Evolutionary conservation across 495 filamentous ascomycete genomes (phyloP).

Genomic region (Lentithecium fluviatile): DNA sequence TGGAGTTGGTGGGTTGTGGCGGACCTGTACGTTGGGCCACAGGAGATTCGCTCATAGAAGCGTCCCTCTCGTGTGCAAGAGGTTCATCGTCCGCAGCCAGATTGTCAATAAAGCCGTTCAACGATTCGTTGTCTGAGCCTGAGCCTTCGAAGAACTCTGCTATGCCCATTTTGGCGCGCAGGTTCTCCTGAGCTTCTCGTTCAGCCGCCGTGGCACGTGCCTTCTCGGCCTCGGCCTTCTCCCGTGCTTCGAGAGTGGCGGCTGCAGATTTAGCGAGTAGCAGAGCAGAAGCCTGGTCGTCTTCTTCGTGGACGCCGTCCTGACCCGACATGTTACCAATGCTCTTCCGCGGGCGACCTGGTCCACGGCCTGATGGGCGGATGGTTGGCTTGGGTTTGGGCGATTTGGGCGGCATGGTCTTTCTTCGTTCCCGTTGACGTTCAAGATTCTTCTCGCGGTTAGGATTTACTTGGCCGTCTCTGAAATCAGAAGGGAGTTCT

Average conservation of each 20-base stretch:
- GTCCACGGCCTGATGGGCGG: conserved; percentile 14
- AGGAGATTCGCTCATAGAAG: neutral
- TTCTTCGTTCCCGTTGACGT: conserved; percentile 13
- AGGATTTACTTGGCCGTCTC: conserved; percentile 29
- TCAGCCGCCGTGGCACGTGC: neutral
- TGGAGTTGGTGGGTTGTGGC: conserved; percentile 1
- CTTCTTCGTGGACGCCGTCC: conserved; percentile 29
- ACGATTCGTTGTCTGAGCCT: conserved; percentile 21
- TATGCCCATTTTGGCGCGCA: conserved; percentile 27
- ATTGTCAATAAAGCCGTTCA: conserved; percentile 29
- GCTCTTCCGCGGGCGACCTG: conserved; percentile 16
- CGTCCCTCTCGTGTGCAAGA: neutral
- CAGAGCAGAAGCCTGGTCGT: conserved; percentile 17
- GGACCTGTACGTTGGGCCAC: neutral
- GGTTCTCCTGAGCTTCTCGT: conserved; percentile 29
- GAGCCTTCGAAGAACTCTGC: conserved; percentile 12
- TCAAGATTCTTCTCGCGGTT: conserved; percentile 19
- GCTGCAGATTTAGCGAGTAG: conserved; percentile 22
- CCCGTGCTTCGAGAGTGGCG: conserved; percentile 15
- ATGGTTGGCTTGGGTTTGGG: conserved; percentile 19
- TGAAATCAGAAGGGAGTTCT: conserved; percentile 37
- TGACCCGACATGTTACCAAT: conserved; percentile 28
- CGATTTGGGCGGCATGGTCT: conserved; percentile 27
- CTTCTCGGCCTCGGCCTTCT: conserved; percentile 25
- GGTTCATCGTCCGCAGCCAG: conserved; percentile 21